Percentiles rank a stretch among this genome's conserved stretches.
Evolutionary conservation across 2,329 filamentous ascomycete genomes (phyloP).

Genomic region (Sclerotinia subarctica): DNA sequence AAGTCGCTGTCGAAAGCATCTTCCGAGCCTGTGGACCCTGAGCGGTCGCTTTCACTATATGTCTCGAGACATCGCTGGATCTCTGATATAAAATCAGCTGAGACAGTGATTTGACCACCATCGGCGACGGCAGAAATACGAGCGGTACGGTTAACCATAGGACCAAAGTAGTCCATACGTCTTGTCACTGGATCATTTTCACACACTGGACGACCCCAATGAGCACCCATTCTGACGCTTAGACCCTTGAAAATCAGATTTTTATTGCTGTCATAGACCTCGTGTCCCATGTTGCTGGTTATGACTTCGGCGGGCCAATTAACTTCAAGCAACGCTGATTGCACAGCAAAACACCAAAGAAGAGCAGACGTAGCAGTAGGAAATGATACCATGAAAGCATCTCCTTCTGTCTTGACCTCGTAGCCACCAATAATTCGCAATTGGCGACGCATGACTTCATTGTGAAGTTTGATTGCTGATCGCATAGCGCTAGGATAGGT

Average conservation of each 20-base stretch:
- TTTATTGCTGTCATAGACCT: constrained; percentile 77
- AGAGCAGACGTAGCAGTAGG: constrained; percentile 91
- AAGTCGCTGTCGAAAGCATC: constrained; percentile 74
- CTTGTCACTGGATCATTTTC: constrained; percentile 94
- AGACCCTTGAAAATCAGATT: constrained; percentile 90
- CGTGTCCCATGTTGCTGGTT: constrained; percentile 78
- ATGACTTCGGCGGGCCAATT: constrained; percentile 93
- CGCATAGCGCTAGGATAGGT: constrained; percentile 93
- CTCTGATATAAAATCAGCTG: constrained; percentile 94
- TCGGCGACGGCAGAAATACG: constrained; percentile 93
- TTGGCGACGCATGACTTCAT: constrained; percentile 92
- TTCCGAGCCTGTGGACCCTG: constrained; percentile 65
- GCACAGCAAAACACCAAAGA: constrained; percentile 94
- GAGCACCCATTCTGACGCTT: constrained; percentile 95
- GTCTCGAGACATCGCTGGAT: constrained; percentile 87
- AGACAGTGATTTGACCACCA: constrained; percentile 94
- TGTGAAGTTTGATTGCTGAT: constrained; percentile 94
- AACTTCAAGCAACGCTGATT: constrained; percentile 81
- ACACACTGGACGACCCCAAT: constrained; percentile 91
- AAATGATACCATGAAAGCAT: constrained; percentile 99
- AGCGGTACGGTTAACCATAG: constrained; percentile 97
- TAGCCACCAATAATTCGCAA: constrained; percentile 92
- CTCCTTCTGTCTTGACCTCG: constrained; percentile 99
- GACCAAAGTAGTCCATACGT: constrained; percentile 98
- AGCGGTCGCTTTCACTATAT: constrained; percentile 79